These are phyloP conservation scores for Zygosaccharomyces sapae DNA, from an alignment of 1,139 yeast species.

Conservation along the genomic window DNA sequence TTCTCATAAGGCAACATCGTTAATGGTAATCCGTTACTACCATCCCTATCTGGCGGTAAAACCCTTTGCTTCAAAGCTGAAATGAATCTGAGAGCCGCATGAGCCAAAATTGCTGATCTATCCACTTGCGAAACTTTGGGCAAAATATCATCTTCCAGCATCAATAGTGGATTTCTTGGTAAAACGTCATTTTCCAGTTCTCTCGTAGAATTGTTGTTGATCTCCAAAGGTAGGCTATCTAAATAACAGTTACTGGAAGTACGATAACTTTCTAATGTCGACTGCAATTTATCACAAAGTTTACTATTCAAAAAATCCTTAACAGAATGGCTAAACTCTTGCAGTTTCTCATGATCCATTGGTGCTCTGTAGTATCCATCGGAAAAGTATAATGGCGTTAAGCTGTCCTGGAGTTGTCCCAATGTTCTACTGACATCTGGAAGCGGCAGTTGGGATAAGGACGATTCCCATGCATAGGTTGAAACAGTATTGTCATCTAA, in stretches of 20 bases:
- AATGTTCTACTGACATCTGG: constrained; percentile 27
- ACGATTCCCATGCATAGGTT: constrained; percentile 20
- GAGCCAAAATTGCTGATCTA: constrained; percentile 60
- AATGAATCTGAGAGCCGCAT: constrained; percentile 62
- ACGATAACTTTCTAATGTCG: constrained; percentile 47
- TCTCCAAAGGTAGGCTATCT: constrained; percentile 48
- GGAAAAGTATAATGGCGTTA: constrained; percentile 34
- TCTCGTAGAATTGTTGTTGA: constrained; percentile 52
- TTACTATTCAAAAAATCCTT: constrained; percentile 43
- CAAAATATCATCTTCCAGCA: constrained; percentile 69
- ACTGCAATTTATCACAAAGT: constrained; percentile 46
- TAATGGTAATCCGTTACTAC: constrained; percentile 45
- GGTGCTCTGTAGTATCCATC: constrained; percentile 34
- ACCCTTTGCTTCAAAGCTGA: constrained; percentile 52
- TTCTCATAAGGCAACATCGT: constrained; percentile 65
- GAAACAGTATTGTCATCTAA: neutral
- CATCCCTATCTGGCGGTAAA: constrained; percentile 56
- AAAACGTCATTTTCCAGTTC: constrained; percentile 67
- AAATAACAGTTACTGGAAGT: constrained; percentile 51
- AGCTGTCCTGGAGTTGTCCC: constrained; percentile 25
- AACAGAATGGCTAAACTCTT: constrained; percentile 30
- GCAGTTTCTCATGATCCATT: constrained; percentile 25
- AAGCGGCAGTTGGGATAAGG: constrained; percentile 30
- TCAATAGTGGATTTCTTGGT: constrained; percentile 71
- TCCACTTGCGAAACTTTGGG: constrained; percentile 60